Evolutionary conservation across 768 basidiomycete species (phyloP).

Genomic region (Nevesoporus exiguus): DNA sequence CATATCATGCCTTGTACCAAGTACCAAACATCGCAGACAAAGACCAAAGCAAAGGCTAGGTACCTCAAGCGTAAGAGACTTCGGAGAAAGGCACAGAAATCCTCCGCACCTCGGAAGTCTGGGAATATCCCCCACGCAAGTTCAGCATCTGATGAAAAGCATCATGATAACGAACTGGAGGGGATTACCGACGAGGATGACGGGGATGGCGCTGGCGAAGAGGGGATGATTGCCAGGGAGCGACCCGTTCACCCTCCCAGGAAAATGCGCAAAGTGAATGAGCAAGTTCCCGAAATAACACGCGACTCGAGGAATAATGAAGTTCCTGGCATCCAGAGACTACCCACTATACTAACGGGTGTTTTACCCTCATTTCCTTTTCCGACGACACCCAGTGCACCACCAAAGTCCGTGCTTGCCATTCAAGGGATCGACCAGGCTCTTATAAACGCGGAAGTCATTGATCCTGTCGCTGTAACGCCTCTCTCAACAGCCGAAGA

Average conservation of each 20-base stretch:
- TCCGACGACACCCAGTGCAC: conserved; percentile 62
- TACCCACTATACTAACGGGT: conserved; percentile 22
- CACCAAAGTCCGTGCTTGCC: conserved; percentile 66
- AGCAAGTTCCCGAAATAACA: conserved; percentile 9
- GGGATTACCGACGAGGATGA: conserved; percentile 19
- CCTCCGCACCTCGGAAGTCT: conserved; percentile 25
- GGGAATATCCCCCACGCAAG: conserved; percentile 19
- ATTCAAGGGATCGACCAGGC: conserved; percentile 78
- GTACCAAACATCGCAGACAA: conserved; percentile 35
- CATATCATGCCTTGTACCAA: background rate
- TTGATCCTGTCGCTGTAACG: conserved; percentile 50
- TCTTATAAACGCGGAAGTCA: conserved; percentile 63
- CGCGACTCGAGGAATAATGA: conserved; percentile 1
- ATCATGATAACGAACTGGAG: conserved; percentile 13
- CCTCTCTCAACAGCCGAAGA: conserved; percentile 40
- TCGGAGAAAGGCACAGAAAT: conserved; percentile 52
- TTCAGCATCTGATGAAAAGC: conserved; percentile 20
- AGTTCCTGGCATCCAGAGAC: background rate
- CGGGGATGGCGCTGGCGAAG: conserved; percentile 6
- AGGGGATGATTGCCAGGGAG: conserved; percentile 5
- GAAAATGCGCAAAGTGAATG: conserved; percentile 43
- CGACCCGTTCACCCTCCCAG: conserved; percentile 31
- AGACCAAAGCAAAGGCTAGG: conserved; percentile 69
- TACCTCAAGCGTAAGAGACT: conserved; percentile 73
- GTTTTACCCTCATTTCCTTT: conserved; percentile 67